These are phyloP conservation scores for Pichia deserticola DNA, from an alignment of 805 yeast species.

Conservation along the genomic window DNA sequence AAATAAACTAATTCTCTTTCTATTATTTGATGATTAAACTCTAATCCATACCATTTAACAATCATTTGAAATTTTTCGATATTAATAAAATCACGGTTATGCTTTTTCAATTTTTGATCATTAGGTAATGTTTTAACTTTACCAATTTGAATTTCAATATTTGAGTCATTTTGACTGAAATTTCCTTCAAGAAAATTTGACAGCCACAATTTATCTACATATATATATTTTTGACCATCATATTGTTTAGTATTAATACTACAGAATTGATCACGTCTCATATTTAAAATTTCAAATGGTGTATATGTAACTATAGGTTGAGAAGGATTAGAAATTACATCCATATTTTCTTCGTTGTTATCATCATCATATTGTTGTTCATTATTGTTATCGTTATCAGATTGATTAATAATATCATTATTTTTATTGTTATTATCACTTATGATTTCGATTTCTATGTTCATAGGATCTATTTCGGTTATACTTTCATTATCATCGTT, in stretches of 20 bases:
- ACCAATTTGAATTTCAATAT: slow-evolving; percentile 31
- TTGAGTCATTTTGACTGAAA: slow-evolving; percentile 23
- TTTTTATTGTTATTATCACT: not conserved
- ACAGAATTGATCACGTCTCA: slow-evolving; percentile 16
- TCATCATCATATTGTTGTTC: no score
- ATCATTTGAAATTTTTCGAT: slow-evolving; percentile 39
- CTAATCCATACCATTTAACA: slow-evolving; percentile 47
- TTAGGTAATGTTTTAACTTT: slow-evolving; percentile 43
- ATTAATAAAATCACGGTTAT: slow-evolving; percentile 31
- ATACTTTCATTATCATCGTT: slow-evolving; percentile 2
- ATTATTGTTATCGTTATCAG: not conserved
- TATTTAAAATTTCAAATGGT: slow-evolving; percentile 9
- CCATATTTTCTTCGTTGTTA: no score
- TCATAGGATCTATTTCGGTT: not conserved
- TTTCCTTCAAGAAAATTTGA: slow-evolving; percentile 31
- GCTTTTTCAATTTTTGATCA: slow-evolving; percentile 25
- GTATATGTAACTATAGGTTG: no score
- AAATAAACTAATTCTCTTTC: slow-evolving; percentile 28
- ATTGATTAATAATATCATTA: not conserved
- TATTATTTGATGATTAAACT: slow-evolving; percentile 31
- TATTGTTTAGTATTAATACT: slow-evolving; percentile 13
- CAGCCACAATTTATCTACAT: slow-evolving; percentile 42
- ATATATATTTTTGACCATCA: slow-evolving; percentile 44
- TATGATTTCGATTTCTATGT: not conserved
- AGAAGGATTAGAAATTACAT: no score